These are phyloP conservation scores for Zea luxurians DNA, from an alignment of 176 grass and related monocot genomes.

Conservation along the genomic window DNA sequence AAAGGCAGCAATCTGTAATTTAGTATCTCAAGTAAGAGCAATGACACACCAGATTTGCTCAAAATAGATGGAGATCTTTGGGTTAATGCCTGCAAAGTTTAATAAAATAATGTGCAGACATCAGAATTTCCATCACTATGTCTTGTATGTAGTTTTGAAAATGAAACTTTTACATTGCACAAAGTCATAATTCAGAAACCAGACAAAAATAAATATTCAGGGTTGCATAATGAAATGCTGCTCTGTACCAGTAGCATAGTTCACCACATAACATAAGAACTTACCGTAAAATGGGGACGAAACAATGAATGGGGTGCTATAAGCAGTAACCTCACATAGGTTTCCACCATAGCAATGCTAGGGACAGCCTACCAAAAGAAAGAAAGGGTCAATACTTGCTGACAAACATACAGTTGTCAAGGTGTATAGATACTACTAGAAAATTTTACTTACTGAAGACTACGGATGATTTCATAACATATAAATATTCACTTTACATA, in stretches of 20 bases:
- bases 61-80: constrained; percentile 91
- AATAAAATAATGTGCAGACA: constrained; percentile 24
- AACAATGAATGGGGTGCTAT: constrained; percentile 95
- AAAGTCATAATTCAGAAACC: constrained; percentile 14
- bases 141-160: constrained; percentile 15
- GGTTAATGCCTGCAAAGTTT: constrained; percentile 75
- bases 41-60: constrained; percentile 86
- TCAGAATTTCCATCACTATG: constrained; percentile 29
- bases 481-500: constrained; percentile 6
- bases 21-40: constrained; percentile 95
- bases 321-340: constrained; percentile 93
- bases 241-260: constrained; percentile 12
- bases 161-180: background rate
- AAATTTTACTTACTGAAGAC: constrained; percentile 27
- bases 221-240: constrained; percentile 13
- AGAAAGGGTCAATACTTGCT: constrained; percentile 21
- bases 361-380: constrained; percentile 72
- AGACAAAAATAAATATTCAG: constrained; percentile 23
- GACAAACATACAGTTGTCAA: constrained; percentile 32
- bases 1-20: constrained; percentile 97
- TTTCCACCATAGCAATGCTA: constrained; percentile 98
- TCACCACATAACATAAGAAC: constrained; percentile 31
- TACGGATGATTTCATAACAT: constrained; percentile 17
- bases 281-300: constrained; percentile 94
- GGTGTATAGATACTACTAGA: constrained; percentile 15